Evolutionary conservation across 768 basidiomycete genomes (phyloP).

Genomic region (Gymnopilus dilepis): DNA sequence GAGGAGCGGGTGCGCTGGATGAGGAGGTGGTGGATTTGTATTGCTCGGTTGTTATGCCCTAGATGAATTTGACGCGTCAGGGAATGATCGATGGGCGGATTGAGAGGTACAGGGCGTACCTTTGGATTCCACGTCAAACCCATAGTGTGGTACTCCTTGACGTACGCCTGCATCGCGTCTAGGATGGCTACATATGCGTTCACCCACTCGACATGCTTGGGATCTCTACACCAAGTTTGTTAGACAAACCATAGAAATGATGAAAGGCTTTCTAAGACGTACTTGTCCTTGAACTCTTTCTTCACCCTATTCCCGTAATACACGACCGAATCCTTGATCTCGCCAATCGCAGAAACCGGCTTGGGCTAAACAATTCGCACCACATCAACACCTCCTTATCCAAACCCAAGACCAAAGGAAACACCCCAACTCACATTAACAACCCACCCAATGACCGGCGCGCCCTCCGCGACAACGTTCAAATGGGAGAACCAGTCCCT

Average conservation of each 20-base stretch:
- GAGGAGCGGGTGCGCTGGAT: conserved; percentile 58
- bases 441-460: conserved; percentile 87
- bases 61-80: conserved; percentile 1
- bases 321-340: conserved; percentile 83
- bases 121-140: conserved; percentile 90
- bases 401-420: neutral
- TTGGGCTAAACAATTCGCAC: conserved; percentile 54
- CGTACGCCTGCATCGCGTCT: conserved; percentile 82
- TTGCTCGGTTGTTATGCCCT: conserved; percentile 65
- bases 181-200: conserved; percentile 70
- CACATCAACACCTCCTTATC: neutral
- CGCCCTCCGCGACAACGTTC: conserved; percentile 81
- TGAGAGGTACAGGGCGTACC: conserved; percentile 43
- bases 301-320: conserved; percentile 92
- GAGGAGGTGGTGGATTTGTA: conserved; percentile 48
- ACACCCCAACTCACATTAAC: conserved; percentile 69
- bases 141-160: conserved; percentile 83
- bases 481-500: conserved; percentile 86
- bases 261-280: conserved; percentile 33
- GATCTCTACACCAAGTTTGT: conserved; percentile 57
- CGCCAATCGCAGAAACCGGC: conserved; percentile 79
- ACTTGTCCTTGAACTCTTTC: conserved; percentile 95
- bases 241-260: neutral
- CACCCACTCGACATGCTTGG: conserved; percentile 90
- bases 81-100: conserved; percentile 4